Percentiles rank a stretch among this genome's conserved stretches.
Evolutionary conservation across 176 grass and related monocot species (phyloP).

Genomic region (Oryza nivara): DNA sequence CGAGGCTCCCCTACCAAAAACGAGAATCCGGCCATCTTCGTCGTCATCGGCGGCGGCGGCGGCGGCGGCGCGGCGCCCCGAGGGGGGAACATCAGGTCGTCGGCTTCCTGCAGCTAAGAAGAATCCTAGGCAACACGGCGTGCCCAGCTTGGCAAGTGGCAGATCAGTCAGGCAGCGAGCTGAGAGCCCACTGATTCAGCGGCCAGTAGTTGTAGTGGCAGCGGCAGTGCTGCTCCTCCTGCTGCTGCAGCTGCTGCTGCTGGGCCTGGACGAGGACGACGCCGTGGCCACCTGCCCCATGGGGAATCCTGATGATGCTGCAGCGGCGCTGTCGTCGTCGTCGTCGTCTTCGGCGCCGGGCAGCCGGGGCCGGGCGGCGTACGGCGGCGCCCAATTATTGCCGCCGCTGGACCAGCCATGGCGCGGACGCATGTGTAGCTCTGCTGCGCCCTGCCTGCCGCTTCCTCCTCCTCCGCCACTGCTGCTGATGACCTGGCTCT

Average conservation of each 20-base stretch:
- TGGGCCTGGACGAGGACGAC: constrained; percentile 19
- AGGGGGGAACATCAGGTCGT: not conserved
- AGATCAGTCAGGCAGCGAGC: too few species aligned
- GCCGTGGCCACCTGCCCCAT: constrained; percentile 23
- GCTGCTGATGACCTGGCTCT: constrained; percentile 37
- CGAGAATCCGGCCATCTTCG: not conserved
- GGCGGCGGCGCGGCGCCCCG: not conserved
- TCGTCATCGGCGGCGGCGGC: not conserved
- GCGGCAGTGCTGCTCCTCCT: not conserved
- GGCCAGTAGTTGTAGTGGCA: not conserved
- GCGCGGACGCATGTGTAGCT: constrained; percentile 29
- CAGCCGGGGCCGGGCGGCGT: constrained; percentile 12
- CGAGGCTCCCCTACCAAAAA: not conserved
- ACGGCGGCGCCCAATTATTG: constrained; percentile 43
- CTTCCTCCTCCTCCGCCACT: constrained; percentile 22
- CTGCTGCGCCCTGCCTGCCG: constrained; percentile 19
- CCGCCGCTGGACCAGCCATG: constrained; percentile 23
- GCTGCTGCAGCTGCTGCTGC: not conserved
- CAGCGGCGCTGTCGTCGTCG: constrained; percentile 21
- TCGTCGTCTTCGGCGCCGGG: not conserved
- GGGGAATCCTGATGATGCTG: constrained; percentile 94
- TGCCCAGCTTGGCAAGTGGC: not conserved
- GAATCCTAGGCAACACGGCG: not conserved
- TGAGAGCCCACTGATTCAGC: not conserved
- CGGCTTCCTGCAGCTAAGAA: not conserved